Percentiles rank a stretch among this genome's conserved stretches.
Conservation (phyloP, 139 green algal species). For the Chlorella sp. region DNA sequence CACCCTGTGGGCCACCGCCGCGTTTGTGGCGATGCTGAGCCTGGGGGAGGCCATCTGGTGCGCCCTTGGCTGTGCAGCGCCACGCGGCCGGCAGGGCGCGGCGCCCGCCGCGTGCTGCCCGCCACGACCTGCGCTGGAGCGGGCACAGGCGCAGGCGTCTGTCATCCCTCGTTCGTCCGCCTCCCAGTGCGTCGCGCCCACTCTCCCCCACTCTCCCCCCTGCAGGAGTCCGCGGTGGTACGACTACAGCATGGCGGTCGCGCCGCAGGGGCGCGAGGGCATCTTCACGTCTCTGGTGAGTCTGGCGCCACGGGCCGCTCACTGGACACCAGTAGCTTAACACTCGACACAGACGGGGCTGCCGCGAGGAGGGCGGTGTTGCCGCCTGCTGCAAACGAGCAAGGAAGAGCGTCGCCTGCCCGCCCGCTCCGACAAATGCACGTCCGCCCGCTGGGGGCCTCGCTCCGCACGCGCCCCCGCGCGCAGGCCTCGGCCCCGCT, state of each 20-base stretch:
- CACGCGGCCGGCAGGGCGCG: too few species aligned
- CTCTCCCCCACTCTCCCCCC: background rate
- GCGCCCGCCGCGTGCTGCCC: background rate
- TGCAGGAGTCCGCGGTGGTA: conserved; percentile 17
- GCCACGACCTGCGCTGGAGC: background rate
- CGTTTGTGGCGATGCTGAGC: conserved; percentile 60
- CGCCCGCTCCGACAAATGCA: too few species aligned
- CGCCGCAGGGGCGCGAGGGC: conserved; percentile 53
- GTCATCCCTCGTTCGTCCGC: background rate
- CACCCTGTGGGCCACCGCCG: conserved; percentile 36
- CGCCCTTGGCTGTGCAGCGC: conserved; percentile 45
- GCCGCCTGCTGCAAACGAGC: too few species aligned
- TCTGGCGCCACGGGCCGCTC: too few species aligned
- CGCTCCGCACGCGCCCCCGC: too few species aligned
- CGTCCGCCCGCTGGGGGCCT: too few species aligned
- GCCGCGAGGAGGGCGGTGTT: too few species aligned
- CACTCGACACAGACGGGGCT: too few species aligned
- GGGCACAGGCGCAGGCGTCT: background rate
- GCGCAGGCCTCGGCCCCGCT: conserved; percentile 52
- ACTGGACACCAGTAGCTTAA: too few species aligned
- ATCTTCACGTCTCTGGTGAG: conserved; percentile 55
- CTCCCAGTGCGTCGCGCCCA: background rate
- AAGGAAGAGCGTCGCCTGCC: too few species aligned
- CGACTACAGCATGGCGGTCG: conserved; percentile 61
- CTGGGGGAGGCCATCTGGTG: conserved; percentile 61